Evolutionary conservation across 179 eudicot species (phyloP).

Genomic region (Beta macrorhiza): DNA sequence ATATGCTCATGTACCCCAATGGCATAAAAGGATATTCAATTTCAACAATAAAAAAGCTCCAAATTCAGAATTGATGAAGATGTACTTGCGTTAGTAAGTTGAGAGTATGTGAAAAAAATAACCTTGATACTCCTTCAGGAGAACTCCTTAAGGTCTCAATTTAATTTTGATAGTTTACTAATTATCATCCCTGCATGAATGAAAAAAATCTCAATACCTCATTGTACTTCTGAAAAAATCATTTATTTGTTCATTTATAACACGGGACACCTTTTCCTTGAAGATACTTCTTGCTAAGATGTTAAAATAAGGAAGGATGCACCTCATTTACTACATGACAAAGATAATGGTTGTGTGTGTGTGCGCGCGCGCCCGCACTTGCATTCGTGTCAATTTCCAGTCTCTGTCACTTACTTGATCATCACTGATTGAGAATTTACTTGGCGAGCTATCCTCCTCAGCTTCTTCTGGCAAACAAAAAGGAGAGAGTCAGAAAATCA

Average conservation of each 20-base stretch:
- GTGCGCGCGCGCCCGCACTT: too few species aligned
- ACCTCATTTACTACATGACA: neutral
- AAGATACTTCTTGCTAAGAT: neutral
- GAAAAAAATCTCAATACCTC: neutral
- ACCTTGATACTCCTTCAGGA: neutral
- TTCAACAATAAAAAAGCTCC: neutral
- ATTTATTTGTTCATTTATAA: neutral
- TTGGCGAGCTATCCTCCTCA: conserved; percentile 35
- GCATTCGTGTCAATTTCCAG: neutral
- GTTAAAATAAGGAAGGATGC: neutral
- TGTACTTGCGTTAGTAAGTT: neutral
- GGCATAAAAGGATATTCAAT: neutral
- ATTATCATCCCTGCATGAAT: neutral
- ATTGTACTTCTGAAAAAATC: neutral
- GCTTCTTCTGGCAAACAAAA: conserved; percentile 34
- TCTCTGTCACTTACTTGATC: conserved; percentile 46
- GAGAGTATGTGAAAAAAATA: neutral
- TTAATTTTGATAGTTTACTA: neutral
- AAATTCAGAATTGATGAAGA: neutral
- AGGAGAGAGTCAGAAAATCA: conserved; percentile 15
- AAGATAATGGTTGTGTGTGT: neutral
- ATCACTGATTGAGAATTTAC: conserved; percentile 32
- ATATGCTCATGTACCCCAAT: conserved; percentile 2
- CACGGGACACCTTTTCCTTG: neutral
- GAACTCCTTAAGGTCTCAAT: neutral